Base-by-base conservation (phyloP, 78 protist species). In the Emiliania huxleyi region DNA sequence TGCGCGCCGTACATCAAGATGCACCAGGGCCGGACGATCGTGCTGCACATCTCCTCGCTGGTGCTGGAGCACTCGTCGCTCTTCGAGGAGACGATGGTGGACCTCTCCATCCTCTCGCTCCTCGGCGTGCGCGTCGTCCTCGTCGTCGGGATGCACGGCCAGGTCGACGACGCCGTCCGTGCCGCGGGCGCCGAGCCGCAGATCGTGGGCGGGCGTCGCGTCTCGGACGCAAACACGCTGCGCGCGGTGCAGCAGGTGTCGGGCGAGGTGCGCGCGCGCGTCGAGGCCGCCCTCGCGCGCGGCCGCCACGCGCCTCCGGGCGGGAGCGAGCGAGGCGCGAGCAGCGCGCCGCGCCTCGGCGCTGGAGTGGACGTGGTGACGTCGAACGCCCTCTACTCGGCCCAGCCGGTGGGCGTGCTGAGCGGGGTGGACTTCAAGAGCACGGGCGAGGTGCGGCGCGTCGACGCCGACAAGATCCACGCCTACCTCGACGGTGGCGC, bases 371-470 rank as follows among this genome's bases (percentile, higher is more conserved):
- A 73, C 33, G 84, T 73, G 12, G 44, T 73, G 44, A 5, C 46
- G n/a, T 15, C n/a, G 23, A 73, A 73, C 84, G 15, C 0, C 1
- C 25, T 73, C 84, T 73, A 22, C 84, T 37, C 84, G 35, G 84
- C 84, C 22, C 84, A 33, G 25, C 84, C 84, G 84, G 15, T 73
- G 15, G 84, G 84, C 40, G 84, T 73, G 40, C 40, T 42, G 35
- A 2, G 6, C 40, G 84, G 84, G 22, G 45, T 73, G 44, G 84
- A 73, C 84, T 73, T 73, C 37, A 33, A 33, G 12, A 37, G 2
- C 84, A 18, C 84, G 29, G 84, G 84, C 19, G 84, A 73, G 84
- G 84, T 69, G 75, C 75, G 75, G 38, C 75, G 75, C 23, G 84
- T 73, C 35, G 37, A 73, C 46, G 35, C 5, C 46, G 84, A n/a